These are phyloP conservation scores for Gomphus bonarii DNA, from an alignment of 1,284 basidiomycete genomes.

Conservation along the genomic window DNA sequence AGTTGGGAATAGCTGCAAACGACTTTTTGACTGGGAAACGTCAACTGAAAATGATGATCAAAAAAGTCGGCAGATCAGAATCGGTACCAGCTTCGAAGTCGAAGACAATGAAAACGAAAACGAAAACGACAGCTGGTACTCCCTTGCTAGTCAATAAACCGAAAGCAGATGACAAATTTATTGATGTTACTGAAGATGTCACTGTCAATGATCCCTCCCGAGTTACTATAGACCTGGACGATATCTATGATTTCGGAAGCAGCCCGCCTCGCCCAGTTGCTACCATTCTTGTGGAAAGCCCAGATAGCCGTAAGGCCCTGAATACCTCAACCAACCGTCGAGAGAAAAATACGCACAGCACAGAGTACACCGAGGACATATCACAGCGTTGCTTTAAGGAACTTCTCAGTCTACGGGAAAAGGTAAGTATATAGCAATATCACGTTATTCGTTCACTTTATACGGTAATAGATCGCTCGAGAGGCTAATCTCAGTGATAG, in stretches of 20 bases:
- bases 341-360: not conserved
- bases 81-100: not conserved
- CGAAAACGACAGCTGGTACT: conserved; percentile 15
- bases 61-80: conserved; percentile 5
- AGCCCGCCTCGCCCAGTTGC: not conserved
- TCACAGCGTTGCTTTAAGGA: conserved; percentile 2
- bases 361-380: not conserved
- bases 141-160: conserved; percentile 9
- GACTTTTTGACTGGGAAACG: conserved; percentile 13
- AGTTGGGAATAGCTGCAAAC: conserved; percentile 16
- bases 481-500: not conserved
- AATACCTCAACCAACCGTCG: not conserved
- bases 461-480: not conserved
- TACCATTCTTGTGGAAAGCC: not conserved
- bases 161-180: conserved; percentile 9
- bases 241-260: conserved; percentile 11
- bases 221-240: not conserved
- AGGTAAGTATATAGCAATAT: not conserved
- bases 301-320: not conserved
- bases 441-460: not conserved
- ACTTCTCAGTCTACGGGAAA: not conserved
- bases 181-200: conserved; percentile 9
- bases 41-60: conserved; percentile 14
- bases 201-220: not conserved
- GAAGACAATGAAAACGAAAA: conserved; percentile 11